Evolutionary conservation across 2,329 filamentous ascomycete genomes (phyloP).

Genomic region (Microdochium paspali): DNA sequence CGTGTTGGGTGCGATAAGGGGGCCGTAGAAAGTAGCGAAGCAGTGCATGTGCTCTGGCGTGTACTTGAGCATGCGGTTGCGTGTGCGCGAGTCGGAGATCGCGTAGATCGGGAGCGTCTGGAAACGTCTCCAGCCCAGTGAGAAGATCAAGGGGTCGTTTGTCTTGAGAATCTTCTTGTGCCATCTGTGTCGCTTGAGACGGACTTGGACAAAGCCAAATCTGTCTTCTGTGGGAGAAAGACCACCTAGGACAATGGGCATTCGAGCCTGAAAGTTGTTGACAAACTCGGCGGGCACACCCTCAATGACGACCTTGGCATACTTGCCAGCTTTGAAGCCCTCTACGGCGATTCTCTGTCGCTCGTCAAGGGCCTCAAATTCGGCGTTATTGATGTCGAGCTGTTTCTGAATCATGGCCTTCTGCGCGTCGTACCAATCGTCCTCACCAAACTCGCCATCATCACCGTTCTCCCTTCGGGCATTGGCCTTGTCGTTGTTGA

Average conservation of each 20-base stretch:
- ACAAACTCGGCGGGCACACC: conserved; percentile 88
- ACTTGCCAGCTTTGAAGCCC: conserved; percentile 85
- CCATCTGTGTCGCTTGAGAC: conserved; percentile 97
- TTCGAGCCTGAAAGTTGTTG: conserved; percentile 67
- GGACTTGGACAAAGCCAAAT: conserved; percentile 89
- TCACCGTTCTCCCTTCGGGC: conserved; percentile 60
- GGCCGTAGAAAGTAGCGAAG: conserved; percentile 91
- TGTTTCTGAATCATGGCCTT: conserved; percentile 94
- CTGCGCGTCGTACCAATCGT: conserved; percentile 97
- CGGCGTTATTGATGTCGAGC: conserved; percentile 89
- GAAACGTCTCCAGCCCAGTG: conserved; percentile 91
- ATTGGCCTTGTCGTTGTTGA: conserved; percentile 79
- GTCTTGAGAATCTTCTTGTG: conserved; percentile 99
- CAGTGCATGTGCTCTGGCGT: conserved; percentile 99
- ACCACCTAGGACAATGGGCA: conserved; percentile 84
- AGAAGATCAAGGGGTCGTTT: conserved; percentile 95
- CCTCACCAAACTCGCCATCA: conserved; percentile 81
- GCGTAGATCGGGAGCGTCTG: conserved; percentile 89
- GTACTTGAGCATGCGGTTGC: conserved; percentile 98
- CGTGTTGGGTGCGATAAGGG: conserved; percentile 89
- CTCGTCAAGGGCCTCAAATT: conserved; percentile 83
- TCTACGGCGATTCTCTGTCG: conserved; percentile 75
- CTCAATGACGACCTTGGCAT: conserved; percentile 83
- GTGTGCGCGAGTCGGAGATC: conserved; percentile 84
- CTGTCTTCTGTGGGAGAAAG: conserved; percentile 88